These are phyloP conservation scores for Sugiyamaella qingdaonensis DNA, from an alignment of 805 yeast genomes.

Conservation along the genomic window DNA sequence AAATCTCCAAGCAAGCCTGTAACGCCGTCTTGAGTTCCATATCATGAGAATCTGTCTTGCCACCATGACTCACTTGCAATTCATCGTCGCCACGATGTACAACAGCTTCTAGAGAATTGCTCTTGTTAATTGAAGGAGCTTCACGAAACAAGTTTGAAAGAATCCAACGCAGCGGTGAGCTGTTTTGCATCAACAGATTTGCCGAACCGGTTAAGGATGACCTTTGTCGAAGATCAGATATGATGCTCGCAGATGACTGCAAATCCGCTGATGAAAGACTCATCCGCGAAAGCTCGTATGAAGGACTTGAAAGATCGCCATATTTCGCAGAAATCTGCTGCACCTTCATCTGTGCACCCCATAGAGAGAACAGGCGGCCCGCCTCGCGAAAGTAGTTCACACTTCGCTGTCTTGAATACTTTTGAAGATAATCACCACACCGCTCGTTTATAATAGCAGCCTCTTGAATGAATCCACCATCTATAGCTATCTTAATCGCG, in stretches of 20 bases:
- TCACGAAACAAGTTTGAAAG: conserved; percentile 29
- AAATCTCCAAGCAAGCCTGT: conserved; percentile 46
- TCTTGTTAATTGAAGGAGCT: conserved; percentile 12
- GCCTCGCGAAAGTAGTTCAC: conserved; percentile 38
- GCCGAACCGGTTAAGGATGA: conserved; percentile 6
- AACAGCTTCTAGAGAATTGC: not conserved
- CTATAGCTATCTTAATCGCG: conserved; percentile 40
- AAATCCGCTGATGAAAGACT: conserved; percentile 31
- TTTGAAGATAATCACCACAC: conserved; percentile 35
- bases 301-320: conserved; percentile 32
- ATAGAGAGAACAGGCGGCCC: conserved; percentile 19
- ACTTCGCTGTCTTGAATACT: conserved; percentile 38
- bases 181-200: conserved; percentile 18
- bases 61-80: not conserved
- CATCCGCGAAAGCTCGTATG: conserved; percentile 27
- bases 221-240: conserved; percentile 28
- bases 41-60: conserved; percentile 10
- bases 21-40: conserved; percentile 36
- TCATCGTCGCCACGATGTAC: not conserved
- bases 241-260: conserved; percentile 25
- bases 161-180: conserved; percentile 30
- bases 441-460: conserved; percentile 40
- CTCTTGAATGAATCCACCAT: conserved; percentile 35
- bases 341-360: conserved; percentile 26
- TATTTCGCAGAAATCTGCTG: conserved; percentile 24